Percentiles rank a stretch among this genome's conserved stretches.
These are phyloP conservation scores for Umbelopsis sp. DNA, from an alignment of 192 early-diverging fungal genomes.

Conservation along the genomic window DNA sequence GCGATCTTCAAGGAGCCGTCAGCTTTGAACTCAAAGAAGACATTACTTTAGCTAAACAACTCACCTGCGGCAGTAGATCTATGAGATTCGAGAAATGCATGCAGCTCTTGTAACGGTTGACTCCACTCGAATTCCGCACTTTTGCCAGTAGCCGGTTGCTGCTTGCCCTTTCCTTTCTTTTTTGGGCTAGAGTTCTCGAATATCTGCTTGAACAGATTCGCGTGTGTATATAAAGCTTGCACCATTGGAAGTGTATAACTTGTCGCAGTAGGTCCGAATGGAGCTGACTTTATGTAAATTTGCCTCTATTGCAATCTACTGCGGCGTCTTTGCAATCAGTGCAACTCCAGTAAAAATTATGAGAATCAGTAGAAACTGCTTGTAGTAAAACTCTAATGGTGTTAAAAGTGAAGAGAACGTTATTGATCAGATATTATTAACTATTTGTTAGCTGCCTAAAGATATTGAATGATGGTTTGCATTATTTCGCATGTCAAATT, in stretches of 20 bases:
- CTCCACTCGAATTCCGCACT: background rate
- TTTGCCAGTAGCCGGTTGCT: background rate
- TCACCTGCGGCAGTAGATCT: background rate
- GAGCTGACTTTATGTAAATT: background rate
- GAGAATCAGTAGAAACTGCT: no score
- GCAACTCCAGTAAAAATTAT: no score
- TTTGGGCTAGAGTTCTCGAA: background rate
- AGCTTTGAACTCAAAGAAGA: no score
- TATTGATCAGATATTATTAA: no score
- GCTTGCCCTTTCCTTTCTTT: constrained; percentile 8
- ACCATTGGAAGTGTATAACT: background rate
- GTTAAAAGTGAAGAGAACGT: no score
- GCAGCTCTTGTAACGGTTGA: background rate
- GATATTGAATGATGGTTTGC: no score
- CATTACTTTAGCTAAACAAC: no score
- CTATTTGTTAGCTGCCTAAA: no score
- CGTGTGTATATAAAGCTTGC: background rate
- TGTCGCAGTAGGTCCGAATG: background rate
- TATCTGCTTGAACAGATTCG: constrained; percentile 15
- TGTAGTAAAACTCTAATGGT: no score
- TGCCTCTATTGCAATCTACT: background rate
- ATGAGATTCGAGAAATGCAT: constrained; percentile 1
- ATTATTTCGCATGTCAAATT: no score
- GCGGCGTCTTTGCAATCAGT: background rate
- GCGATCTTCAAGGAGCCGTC: no score